phyloP scores from a whole-genome alignment of 2,329 filamentous ascomycete genomes.

The Aspergillus fumigatus region DNA sequence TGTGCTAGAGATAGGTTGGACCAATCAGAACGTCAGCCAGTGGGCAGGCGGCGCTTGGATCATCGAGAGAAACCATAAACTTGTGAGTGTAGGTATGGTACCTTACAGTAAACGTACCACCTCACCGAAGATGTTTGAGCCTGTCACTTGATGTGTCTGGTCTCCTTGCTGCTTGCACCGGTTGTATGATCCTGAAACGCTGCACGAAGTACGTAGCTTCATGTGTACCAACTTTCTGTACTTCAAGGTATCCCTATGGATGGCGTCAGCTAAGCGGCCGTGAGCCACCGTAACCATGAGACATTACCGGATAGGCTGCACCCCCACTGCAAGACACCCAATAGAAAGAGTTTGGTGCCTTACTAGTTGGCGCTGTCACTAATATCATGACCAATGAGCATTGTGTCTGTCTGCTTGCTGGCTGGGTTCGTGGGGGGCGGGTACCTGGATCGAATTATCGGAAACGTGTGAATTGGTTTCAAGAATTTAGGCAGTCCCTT shows the following conservation, averaged over 20 bases:
- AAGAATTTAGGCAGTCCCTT: background rate
- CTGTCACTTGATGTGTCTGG: background rate
- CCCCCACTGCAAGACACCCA: background rate
- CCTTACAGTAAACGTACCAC: background rate
- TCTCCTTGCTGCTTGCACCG: background rate
- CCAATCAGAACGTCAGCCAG: background rate
- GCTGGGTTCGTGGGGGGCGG: conserved; percentile 6
- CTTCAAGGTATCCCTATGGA: background rate
- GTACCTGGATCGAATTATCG: conserved; percentile 16
- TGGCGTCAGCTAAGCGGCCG: background rate
- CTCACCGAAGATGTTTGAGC: background rate
- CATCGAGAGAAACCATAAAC: background rate
- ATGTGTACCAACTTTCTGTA: background rate
- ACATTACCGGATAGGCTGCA: background rate
- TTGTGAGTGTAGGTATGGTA: background rate
- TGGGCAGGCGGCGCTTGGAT: background rate
- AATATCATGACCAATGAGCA: background rate
- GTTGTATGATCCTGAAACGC: background rate
- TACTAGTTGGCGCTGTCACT: background rate
- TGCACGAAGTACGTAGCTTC: background rate
- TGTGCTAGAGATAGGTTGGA: background rate
- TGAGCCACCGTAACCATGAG: no score
- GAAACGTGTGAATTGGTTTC: background rate
- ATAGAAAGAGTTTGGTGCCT: background rate
- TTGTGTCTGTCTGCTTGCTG: background rate